These are phyloP conservation scores for Phytophthora tentaculata DNA, from an alignment of 352 stramenopile genomes.

Conservation along the genomic window DNA sequence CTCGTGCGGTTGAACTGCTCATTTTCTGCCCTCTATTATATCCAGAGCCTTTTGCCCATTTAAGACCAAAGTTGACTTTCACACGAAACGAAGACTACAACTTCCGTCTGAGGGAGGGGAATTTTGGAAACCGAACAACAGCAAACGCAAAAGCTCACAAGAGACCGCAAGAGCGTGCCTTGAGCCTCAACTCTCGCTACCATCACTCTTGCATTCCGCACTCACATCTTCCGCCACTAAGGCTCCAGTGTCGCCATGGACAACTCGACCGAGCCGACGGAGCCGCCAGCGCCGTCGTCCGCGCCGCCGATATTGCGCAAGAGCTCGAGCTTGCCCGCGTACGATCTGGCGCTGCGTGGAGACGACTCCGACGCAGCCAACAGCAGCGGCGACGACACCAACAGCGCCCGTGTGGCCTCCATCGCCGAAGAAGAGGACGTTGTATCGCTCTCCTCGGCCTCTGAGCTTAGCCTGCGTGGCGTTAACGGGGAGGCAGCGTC, in stretches of 20 bases:
- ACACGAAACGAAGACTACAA: neutral
- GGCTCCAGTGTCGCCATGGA: conserved; percentile 23
- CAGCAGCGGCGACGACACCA: conserved; percentile 19
- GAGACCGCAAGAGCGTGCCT: conserved; percentile 19
- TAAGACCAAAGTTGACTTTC: neutral
- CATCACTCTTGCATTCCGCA: conserved; percentile 41
- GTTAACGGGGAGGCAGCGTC: conserved; percentile 36
- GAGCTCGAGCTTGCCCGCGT: conserved; percentile 32
- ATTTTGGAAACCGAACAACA: conserved; percentile 22
- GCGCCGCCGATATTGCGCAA: conserved; percentile 25
- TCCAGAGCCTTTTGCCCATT: conserved; percentile 14
- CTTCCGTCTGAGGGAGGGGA: conserved; percentile 11
- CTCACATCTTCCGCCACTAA: conserved; percentile 4
- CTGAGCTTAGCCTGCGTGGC: conserved; percentile 32
- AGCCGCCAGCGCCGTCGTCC: conserved; percentile 12
- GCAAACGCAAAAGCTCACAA: conserved; percentile 21
- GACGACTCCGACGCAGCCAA: conserved; percentile 15
- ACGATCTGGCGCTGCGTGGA: conserved; percentile 28
- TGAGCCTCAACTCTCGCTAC: conserved; percentile 18
- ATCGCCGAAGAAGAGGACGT: conserved; percentile 33
- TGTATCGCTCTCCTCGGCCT: conserved; percentile 31
- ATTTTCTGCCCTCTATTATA: conserved; percentile 12
- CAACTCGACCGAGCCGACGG: conserved; percentile 20
- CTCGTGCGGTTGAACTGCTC: conserved; percentile 9
- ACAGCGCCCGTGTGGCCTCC: conserved; percentile 32